Base-by-base conservation (phyloP, 2,329 filamentous ascomycete species). In the Nemania abortiva region DNA sequence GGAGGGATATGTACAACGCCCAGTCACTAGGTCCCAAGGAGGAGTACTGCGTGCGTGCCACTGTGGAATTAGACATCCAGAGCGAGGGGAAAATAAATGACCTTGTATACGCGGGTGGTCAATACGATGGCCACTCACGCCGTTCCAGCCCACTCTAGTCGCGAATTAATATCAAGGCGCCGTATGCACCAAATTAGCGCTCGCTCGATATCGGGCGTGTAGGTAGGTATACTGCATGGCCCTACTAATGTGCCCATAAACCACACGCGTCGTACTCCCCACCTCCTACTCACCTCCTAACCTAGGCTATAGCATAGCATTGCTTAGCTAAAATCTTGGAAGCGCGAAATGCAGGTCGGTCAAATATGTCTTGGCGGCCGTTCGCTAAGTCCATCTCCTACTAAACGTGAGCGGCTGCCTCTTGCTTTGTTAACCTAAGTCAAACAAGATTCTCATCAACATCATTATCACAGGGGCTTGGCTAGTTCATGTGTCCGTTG, bases 131-230 rank as follows among this genome's bases (percentile, higher is more conserved):
- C 72, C 65, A 67, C 50, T 72, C 70, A 73, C 74, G 64, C 69
- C 70, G 74, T 65, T 70, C 63, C 67, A 74, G 73, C 66, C 75
- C 73, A 71, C 71, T 72, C 70, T 72, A 70, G 72, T 64, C 73
- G 68, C 70, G 69, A 73, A 68, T 76, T 77, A 77, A 78, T 77
- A 74, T 77, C 72, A 63, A 70, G 71, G 65, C 71, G 71, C 75
- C 70, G 72, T 74, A 75, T 68, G 73, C 68, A 68, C 70, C 63
- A 55, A 53, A 62, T 63, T 65, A 69, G 70, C 72, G 52, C 63
- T 73, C 72, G 70, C 70, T 74, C 66, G 69, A 70, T 65, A 70
- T 70, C 70, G 72, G 69, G 71, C 67, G 73, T 73, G 54, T 73
- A 68, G 42, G 13, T 75, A 68, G 15, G 3, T 74, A 70, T 70